These are phyloP conservation scores for Magnolia kwangsiensis DNA, from an alignment of 164 flowering plant species.

Conservation along the genomic window DNA sequence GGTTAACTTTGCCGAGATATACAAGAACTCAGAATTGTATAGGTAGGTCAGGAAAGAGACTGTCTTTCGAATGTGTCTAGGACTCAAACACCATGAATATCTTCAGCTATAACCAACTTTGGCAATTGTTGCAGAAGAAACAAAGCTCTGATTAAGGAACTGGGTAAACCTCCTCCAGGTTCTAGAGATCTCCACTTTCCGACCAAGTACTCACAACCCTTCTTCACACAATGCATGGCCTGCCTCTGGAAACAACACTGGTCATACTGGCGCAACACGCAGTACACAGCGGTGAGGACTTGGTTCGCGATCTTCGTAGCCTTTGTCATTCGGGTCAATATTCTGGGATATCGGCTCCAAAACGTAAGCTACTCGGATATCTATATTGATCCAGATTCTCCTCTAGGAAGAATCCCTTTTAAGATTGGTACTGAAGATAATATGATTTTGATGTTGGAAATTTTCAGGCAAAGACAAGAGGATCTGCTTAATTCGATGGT, in stretches of 20 bases:
- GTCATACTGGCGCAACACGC: slow-evolving; percentile 54
- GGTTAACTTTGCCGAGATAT: slow-evolving; percentile 28
- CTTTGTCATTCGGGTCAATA: slow-evolving; percentile 43
- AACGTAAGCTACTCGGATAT: slow-evolving; percentile 35
- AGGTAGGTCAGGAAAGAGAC: slow-evolving; percentile 13
- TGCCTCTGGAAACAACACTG: slow-evolving; percentile 56
- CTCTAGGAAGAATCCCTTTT: neutral
- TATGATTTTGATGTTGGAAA: neutral
- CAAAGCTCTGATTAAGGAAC: slow-evolving; percentile 39
- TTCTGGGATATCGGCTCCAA: slow-evolving; percentile 41
- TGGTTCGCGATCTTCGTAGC: slow-evolving; percentile 42
- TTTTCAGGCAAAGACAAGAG: slow-evolving; percentile 68
- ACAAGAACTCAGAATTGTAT: slow-evolving; percentile 32
- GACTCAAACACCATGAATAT: neutral
- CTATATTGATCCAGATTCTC: neutral
- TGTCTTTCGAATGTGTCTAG: too few relatives aligned
- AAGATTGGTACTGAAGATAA: neutral
- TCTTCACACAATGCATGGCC: slow-evolving; percentile 42
- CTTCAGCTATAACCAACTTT: neutral
- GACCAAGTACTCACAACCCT: slow-evolving; percentile 40
- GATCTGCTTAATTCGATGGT: slow-evolving; percentile 90
- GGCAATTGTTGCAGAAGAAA: slow-evolving; percentile 38
- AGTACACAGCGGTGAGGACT: slow-evolving; percentile 44
- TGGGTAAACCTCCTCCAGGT: slow-evolving; percentile 37
- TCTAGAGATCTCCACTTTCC: slow-evolving; percentile 44